phyloP scores from a whole-genome alignment of 352 stramenopile genomes.

The Albugo laibachii region DNA sequence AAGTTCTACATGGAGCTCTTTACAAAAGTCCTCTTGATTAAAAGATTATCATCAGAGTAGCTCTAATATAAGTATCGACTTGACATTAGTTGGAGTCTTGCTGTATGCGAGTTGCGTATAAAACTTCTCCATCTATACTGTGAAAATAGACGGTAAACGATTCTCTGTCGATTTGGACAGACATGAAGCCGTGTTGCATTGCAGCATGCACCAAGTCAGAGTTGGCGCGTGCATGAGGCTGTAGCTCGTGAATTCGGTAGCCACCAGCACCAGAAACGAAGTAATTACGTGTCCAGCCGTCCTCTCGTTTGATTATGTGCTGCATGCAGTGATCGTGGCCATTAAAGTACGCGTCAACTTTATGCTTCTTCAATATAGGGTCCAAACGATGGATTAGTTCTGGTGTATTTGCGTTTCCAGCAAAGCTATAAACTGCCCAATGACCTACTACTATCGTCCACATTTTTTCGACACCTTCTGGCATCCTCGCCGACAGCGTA shows the following conservation, averaged over 20 bases:
- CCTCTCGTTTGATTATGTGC: conserved; percentile 38
- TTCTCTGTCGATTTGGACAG: conserved; percentile 37
- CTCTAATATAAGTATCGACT: neutral
- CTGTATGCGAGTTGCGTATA: conserved; percentile 38
- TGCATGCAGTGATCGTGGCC: conserved; percentile 74
- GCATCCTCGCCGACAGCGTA: conserved; percentile 30
- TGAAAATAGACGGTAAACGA: conserved; percentile 60
- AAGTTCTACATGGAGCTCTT: conserved; percentile 54
- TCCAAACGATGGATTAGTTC: conserved; percentile 57
- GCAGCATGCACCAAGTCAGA: conserved; percentile 54
- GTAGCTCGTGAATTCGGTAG: conserved; percentile 42
- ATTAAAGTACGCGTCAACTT: conserved; percentile 75
- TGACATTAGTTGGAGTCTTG: neutral
- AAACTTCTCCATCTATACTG: conserved; percentile 33
- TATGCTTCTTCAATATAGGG: conserved; percentile 57
- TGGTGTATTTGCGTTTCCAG: conserved; percentile 54
- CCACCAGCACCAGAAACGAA: conserved; percentile 65
- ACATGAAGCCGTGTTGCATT: conserved; percentile 76
- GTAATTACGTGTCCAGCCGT: conserved; percentile 34
- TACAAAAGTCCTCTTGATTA: conserved; percentile 50
- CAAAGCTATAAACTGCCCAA: conserved; percentile 72
- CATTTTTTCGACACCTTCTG: conserved; percentile 47
- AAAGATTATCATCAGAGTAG: conserved; percentile 2
- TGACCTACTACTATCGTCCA: conserved; percentile 73
- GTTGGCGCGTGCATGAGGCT: conserved; percentile 40